Evolutionary conservation across 2,329 filamentous ascomycete genomes (phyloP).

Genomic region (Calonectria honghensis): DNA sequence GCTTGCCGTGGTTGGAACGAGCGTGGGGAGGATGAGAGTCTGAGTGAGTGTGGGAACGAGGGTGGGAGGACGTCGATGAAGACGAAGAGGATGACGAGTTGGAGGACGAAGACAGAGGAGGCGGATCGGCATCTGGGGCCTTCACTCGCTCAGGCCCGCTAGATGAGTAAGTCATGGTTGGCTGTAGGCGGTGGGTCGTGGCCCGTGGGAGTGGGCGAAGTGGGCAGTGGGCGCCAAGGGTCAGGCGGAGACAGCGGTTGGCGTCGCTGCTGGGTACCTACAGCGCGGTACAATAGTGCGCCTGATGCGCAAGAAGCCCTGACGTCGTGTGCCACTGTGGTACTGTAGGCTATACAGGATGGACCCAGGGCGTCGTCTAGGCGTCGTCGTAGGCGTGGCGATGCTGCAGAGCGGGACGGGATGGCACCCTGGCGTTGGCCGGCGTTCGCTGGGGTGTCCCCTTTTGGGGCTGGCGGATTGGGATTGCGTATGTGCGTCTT

Average conservation of each 20-base stretch:
- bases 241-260: slow-evolving; percentile 24
- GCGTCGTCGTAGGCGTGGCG: slow-evolving; percentile 44
- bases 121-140: slow-evolving; percentile 56
- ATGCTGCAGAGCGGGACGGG: slow-evolving; percentile 45
- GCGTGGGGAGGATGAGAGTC: slow-evolving; percentile 41
- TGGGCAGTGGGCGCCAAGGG: slow-evolving; percentile 33
- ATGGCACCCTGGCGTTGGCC: slow-evolving; percentile 33
- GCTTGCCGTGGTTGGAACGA: slow-evolving; percentile 45
- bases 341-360: slow-evolving; percentile 19
- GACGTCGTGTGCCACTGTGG: slow-evolving; percentile 28
- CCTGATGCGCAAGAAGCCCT: slow-evolving; percentile 22
- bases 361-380: slow-evolving; percentile 23
- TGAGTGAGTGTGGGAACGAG: slow-evolving; percentile 55
- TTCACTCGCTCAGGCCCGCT: slow-evolving; percentile 63
- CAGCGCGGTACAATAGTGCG: slow-evolving; percentile 18
- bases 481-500: slow-evolving; percentile 43
- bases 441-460: slow-evolving; percentile 34
- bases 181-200: slow-evolving; percentile 52
- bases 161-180: slow-evolving; percentile 60
- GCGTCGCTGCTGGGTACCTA: slow-evolving; percentile 28
- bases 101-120: slow-evolving; percentile 45
- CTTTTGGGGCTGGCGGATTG: slow-evolving; percentile 30
- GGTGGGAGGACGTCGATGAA: slow-evolving; percentile 48
- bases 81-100: slow-evolving; percentile 42
- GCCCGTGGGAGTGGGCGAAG: slow-evolving; percentile 53